Base-by-base conservation (phyloP, 257 asterid species). In the Solanum sejunctum region DNA sequence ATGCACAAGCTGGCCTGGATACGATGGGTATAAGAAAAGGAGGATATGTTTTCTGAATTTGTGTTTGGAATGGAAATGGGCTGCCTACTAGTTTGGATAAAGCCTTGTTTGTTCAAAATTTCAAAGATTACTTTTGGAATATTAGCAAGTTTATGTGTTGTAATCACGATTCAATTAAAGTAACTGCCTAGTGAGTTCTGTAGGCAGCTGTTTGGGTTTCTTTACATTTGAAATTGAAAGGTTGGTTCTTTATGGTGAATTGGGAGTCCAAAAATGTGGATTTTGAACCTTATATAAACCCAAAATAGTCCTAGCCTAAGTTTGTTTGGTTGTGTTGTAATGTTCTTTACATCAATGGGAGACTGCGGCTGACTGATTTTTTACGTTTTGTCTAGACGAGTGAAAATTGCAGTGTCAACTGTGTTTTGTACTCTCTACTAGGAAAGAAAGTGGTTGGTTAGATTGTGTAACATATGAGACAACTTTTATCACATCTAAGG, bases 81-180 rank as follows among this genome's bases (percentile, higher is more conserved):
- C 66, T n/a, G 66, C 28, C 97, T 93, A 88, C 89, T 93, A 90
- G 98, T 95, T 23, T 63, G 18, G 70, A 11, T 63, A n/a, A 41
- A 63, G 71, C 8, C 10, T 21, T 9, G 16, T 21, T 61, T 21
- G 36, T 21, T 7, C 69, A 61, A 21, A n/a, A 9, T 10, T 61
- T 23, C 36, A 21, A 21, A 61, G 6, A 10, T 55, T 16, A 10
- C 18, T 69, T 39, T 20, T 7, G 80, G 56, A 43, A 43, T 43
- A 71, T 71, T 43, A 71, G 36, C 54, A 45, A n/a, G 80, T 72
- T 45, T 72, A 43, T 45, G 80, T 72, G 70, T 61, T 5, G 39
- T 61, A 61, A 61, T 61, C 70, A 23, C 39, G 41, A 23, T 26
- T 61, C 39, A 6, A 60, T 55, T 23, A 12, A 61, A 61, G 17